Base-by-base conservation (phyloP, 1,284 basidiomycete genomes). In the Leccinum pseudoinsigne region DNA sequence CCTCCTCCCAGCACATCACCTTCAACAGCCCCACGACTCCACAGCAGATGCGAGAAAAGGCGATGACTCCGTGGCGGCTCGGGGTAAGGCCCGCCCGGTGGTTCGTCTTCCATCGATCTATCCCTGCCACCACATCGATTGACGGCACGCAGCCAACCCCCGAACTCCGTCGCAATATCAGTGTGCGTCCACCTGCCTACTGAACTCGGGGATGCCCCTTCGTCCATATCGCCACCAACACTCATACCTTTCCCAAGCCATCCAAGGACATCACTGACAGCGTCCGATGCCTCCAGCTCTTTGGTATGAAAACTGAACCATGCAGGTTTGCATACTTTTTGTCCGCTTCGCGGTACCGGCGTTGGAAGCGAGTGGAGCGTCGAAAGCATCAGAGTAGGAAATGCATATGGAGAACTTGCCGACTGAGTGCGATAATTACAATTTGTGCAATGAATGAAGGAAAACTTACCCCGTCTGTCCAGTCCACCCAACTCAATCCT, bases 291-390 rank as follows among this genome's bases (percentile, higher is more conserved):
- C 11, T 83, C 82, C 62, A 84, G 81, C 69, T 85, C 83, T 67
- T 77, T 81, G 31, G 77, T 77, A 12, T 86, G 77, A 53, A 76
- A 76, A 21, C 87, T 85, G 68, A 93, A 93, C 75, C 88, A 93
- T 16, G 82, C 81, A 2, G 91, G 90, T 74, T 93, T 93, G 75
- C 79, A 87, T 18, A 94, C 80, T 71, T 92, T 94, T 74, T 98
- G 96, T 2, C 83, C 82, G 4, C 80, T 84, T 42, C 94, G 82
- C 1, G 84, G 80, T 2, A 98, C 94, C 1, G 97, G 97, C 1
- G 87, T 87, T 0, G 97, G 97, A 2, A 99, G 83, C 2, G 88
- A 85, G 71, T 96, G 88, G 34, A 97, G 79, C 0, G 90, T 88
- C 0, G 92, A 91, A 18, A 94, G 79, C 2, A 92, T 83, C 10